phyloP scores from a whole-genome alignment of 1,139 yeast genomes.

The Blastobotrys apis region DNA sequence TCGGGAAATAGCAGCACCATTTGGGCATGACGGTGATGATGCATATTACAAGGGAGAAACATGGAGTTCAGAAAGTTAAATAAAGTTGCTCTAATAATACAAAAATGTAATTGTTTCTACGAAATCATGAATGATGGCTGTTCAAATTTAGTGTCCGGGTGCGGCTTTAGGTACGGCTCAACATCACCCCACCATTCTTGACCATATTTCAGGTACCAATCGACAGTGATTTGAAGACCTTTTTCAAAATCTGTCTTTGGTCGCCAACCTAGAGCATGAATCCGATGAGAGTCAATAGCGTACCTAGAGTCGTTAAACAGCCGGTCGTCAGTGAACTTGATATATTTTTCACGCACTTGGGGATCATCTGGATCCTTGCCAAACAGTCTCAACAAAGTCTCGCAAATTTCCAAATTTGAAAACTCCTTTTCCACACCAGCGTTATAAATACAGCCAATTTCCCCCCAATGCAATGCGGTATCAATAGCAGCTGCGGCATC shows the following conservation, averaged over 20 bases:
- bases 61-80: too few species aligned
- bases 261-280: slow-evolving; percentile 47
- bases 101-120: too few species aligned
- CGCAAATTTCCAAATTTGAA: slow-evolving; percentile 39
- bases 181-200: slow-evolving; percentile 34
- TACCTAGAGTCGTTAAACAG: slow-evolving; percentile 51
- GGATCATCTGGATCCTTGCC: slow-evolving; percentile 22
- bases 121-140: neutral
- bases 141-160: slow-evolving; percentile 24
- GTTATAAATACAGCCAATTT: slow-evolving; percentile 42
- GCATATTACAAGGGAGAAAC: too few species aligned
- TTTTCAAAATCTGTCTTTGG: slow-evolving; percentile 38
- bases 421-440: slow-evolving; percentile 48
- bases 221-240: slow-evolving; percentile 38
- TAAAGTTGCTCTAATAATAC: too few species aligned
- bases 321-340: slow-evolving; percentile 43
- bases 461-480: slow-evolving; percentile 35
- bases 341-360: slow-evolving; percentile 22
- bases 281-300: slow-evolving; percentile 40
- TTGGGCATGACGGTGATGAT: too few species aligned
- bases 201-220: slow-evolving; percentile 35
- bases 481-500: slow-evolving; percentile 49
- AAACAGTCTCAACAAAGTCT: slow-evolving; percentile 31
- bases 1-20: too few species aligned
- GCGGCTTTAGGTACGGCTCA: slow-evolving; percentile 26